phyloP scores from a whole-genome alignment of 805 yeast genomes.

The Nakazawaea wyomingensis region DNA sequence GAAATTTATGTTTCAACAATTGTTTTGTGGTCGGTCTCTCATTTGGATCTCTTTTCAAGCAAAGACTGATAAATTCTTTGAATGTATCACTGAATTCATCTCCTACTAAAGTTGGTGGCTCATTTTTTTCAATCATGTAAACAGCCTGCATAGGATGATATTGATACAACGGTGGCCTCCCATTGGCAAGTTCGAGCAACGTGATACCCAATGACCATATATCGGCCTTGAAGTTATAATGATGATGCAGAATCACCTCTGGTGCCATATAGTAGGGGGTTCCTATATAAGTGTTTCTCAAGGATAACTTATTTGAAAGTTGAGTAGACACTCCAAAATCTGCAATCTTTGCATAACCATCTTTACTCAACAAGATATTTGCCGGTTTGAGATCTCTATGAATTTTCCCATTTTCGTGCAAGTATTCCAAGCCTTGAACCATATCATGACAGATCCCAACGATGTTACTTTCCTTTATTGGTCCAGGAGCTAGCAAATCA shows the following conservation, averaged over 20 bases:
- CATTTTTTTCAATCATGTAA: slow-evolving; percentile 42
- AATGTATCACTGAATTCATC: slow-evolving; percentile 35
- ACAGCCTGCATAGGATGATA: slow-evolving; percentile 53
- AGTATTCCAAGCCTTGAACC: slow-evolving; percentile 54
- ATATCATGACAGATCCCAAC: slow-evolving; percentile 51
- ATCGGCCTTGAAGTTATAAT: slow-evolving; percentile 67
- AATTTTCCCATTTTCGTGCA: slow-evolving; percentile 71
- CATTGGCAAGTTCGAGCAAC: slow-evolving; percentile 64
- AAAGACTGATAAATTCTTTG: slow-evolving; percentile 61
- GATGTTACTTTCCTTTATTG: slow-evolving; percentile 51
- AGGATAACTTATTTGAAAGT: slow-evolving; percentile 47
- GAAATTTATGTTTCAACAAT: slow-evolving; percentile 60
- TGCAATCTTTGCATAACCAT: slow-evolving; percentile 80
- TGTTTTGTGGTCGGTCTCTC: slow-evolving; percentile 60
- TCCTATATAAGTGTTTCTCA: slow-evolving; percentile 50
- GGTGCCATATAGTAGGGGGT: slow-evolving; percentile 68
- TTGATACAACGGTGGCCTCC: slow-evolving; percentile 64
- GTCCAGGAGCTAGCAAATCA: slow-evolving; percentile 57
- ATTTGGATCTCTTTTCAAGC: slow-evolving; percentile 67
- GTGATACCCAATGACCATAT: slow-evolving; percentile 81
- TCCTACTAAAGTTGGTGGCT: slow-evolving; percentile 39
- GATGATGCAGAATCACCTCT: slow-evolving; percentile 48
- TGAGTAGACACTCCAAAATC: slow-evolving; percentile 96
- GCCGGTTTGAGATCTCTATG: slow-evolving; percentile 94
- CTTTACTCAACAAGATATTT: slow-evolving; percentile 64